These are phyloP conservation scores for Annona cherimola DNA, from an alignment of 164 flowering plant genomes.

Conservation along the genomic window DNA sequence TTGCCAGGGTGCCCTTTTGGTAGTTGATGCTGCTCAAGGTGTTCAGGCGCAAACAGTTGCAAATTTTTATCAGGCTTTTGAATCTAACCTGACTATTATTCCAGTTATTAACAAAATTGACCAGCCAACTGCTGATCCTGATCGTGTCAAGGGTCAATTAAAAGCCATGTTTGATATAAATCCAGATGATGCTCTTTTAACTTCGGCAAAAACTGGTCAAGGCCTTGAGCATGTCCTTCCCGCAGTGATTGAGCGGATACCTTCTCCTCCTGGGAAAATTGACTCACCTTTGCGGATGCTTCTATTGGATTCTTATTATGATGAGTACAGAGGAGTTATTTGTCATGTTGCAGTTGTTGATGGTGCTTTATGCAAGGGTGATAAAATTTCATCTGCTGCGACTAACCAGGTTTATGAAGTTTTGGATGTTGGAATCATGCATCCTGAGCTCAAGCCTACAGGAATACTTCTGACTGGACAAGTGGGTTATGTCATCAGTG, in stretches of 20 bases:
- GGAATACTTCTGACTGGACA: slow-evolving; percentile 90
- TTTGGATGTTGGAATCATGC: slow-evolving; percentile 88
- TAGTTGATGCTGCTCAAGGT: slow-evolving; percentile 99
- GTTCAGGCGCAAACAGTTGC: slow-evolving; percentile 99
- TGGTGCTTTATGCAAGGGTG: slow-evolving; percentile 79
- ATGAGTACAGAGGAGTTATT: slow-evolving; percentile 93
- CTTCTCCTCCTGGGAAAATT: slow-evolving; percentile 81
- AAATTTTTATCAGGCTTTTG: slow-evolving; percentile 94
- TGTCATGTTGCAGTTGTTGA: slow-evolving; percentile 99
- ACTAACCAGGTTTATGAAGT: slow-evolving; percentile 79
- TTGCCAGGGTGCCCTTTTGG: slow-evolving; percentile 96
- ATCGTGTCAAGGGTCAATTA: slow-evolving; percentile 82
- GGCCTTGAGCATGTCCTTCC: slow-evolving; percentile 97
- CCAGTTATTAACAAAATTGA: slow-evolving; percentile 95
- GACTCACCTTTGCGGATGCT: slow-evolving; percentile 73
- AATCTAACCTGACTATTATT: slow-evolving; percentile 71
- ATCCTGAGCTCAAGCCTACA: slow-evolving; percentile 84
- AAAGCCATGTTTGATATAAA: slow-evolving; percentile 93
- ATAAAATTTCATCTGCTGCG: slow-evolving; percentile 80
- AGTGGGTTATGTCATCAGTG: slow-evolving; percentile 89
- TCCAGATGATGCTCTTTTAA: slow-evolving; percentile 65
- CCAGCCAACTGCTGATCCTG: slow-evolving; percentile 98
- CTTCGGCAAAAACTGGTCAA: slow-evolving; percentile 94
- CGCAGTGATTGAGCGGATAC: slow-evolving; percentile 86
- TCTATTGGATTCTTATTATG: slow-evolving; percentile 90